phyloP scores from a whole-genome alignment of 108 stramenopile species.

The Skeletonema menzelii region DNA sequence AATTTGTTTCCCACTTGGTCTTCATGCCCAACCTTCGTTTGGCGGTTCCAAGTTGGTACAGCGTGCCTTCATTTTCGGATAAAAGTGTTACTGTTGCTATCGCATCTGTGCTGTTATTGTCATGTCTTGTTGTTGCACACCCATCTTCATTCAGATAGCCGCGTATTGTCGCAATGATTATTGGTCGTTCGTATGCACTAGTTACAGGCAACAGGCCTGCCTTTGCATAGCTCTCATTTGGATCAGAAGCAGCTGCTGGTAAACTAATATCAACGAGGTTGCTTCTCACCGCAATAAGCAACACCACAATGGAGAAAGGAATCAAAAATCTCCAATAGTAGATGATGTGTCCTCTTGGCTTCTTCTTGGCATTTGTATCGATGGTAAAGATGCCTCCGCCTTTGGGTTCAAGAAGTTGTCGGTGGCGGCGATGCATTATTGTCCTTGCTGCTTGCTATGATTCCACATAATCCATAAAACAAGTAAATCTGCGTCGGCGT shows the following conservation, averaged over 20 bases:
- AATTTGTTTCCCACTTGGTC: constrained; percentile 15
- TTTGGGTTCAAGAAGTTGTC: neutral
- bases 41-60: neutral
- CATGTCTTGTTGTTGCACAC: neutral
- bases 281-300: neutral
- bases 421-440: neutral
- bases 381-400: too few species aligned
- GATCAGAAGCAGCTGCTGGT: neutral
- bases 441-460: too few species aligned
- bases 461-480: too few species aligned
- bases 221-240: neutral
- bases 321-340: neutral
- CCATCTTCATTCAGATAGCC: constrained; percentile 2
- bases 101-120: neutral
- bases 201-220: constrained; percentile 1
- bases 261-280: neutral
- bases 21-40: neutral
- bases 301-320: neutral
- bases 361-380: too few species aligned
- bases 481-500: too few species aligned
- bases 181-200: constrained; percentile 9
- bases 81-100: neutral
- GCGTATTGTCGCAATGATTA: constrained; percentile 11
- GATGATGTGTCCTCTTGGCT: neutral
- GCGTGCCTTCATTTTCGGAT: neutral